Base-by-base conservation (phyloP, 164 flowering plant species). In the Echeveria elegans region DNA sequence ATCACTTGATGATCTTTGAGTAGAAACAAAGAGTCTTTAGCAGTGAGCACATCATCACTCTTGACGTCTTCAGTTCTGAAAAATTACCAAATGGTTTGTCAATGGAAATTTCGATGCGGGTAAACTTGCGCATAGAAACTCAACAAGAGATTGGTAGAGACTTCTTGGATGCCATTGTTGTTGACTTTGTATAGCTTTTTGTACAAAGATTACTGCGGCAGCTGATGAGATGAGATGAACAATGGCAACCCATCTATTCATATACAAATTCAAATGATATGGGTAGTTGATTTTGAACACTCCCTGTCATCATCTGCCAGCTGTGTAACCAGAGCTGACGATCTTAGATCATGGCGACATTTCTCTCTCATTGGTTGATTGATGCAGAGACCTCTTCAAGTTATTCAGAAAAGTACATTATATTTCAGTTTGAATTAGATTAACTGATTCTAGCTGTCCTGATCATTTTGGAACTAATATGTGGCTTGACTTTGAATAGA, bases 31-130 rank as follows among this genome's bases (percentile, higher is more conserved):
- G n/a, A n/a, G 43, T 71, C 80, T 52, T 78, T 82, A 11, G 81
- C 82, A 23, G 73, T 61, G 36, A 71, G 65, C 7, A 82, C 81
- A 65, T 79, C 78, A 23, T 79, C 73, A 1, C 72, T 73, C 45
- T 34, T 71, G 61, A 77, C 78, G 68, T 77, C 79, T 67, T 69
- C 77, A 40, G 65, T 30, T 31, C 84, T 81, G 70, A 60, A 61
- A 72, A 40, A 30, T 32, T 19, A 28, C n/a, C n/a, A 56, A 26
- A 56, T 5, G 61, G 32, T 26, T 14, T 28, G 32, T 56, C 61
- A 26, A 28, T 3, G 60, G 29, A 23, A n/a, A n/a, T n/a, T n/a
- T 3, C n/a, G n/a, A n/a, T n/a, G n/a, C n/a, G n/a, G n/a, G n/a
- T n/a, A n/a, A n/a, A 10, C 2, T 4, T 14, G 16, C 23, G 14